Percentiles rank a stretch among this genome's conserved stretches.
These are phyloP conservation scores for Tylopilus intermedius DNA, from an alignment of 768 basidiomycete genomes.

Conservation along the genomic window DNA sequence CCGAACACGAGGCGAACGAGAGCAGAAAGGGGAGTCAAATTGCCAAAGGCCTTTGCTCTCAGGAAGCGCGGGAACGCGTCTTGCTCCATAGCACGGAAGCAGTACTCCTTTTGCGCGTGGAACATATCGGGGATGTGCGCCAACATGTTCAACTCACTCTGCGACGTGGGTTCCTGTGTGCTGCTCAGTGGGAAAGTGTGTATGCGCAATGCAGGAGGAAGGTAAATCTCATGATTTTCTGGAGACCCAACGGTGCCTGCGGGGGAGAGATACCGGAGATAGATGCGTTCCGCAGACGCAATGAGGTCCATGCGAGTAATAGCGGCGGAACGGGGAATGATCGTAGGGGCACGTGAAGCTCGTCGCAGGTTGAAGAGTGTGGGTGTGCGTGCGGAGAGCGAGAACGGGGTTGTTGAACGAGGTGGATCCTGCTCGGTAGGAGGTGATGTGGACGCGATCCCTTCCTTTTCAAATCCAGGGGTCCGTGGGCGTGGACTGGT, in stretches of 20 bases:
- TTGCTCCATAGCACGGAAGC: constrained; percentile 94
- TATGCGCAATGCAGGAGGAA: constrained; percentile 88
- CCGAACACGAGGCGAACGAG: constrained; percentile 83
- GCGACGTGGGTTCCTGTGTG: constrained; percentile 63
- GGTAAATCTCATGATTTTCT: constrained; percentile 96
- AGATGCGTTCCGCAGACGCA: constrained; percentile 93
- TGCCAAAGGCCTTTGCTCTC: constrained; percentile 95
- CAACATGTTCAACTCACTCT: constrained; percentile 64
- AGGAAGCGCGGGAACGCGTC: constrained; percentile 93
- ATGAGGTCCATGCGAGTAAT: constrained; percentile 88
- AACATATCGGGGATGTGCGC: constrained; percentile 96
- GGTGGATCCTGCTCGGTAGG: constrained; percentile 43
- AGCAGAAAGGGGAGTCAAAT: constrained; percentile 87
- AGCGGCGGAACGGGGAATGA: constrained; percentile 87
- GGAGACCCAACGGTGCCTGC: constrained; percentile 69
- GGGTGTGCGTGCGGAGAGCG: constrained; percentile 67
- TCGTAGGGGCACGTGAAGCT: constrained; percentile 84
- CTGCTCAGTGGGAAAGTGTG: constrained; percentile 84
- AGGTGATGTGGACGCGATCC: constrained; percentile 43
- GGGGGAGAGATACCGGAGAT: constrained; percentile 86
- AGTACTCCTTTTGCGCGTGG: constrained; percentile 95
- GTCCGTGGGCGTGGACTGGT: constrained; percentile 54
- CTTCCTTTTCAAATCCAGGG: constrained; percentile 31
- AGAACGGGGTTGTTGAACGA: constrained; percentile 80
- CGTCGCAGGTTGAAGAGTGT: constrained; percentile 72